These are phyloP conservation scores for Cornus suecica DNA, from an alignment of 148 eudicot species.

Conservation along the genomic window DNA sequence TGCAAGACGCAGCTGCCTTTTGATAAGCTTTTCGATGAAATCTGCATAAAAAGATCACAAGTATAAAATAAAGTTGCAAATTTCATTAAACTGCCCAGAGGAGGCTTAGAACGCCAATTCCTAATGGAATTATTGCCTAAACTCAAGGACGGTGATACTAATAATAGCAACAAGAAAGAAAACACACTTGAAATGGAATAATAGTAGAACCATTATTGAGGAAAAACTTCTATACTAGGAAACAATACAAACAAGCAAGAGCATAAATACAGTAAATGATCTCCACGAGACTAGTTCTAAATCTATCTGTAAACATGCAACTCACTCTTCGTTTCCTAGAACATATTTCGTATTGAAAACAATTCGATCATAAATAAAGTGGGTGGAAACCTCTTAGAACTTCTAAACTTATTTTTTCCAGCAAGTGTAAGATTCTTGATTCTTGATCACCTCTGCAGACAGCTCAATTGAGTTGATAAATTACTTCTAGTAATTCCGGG, in stretches of 20 bases:
- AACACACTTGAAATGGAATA: neutral
- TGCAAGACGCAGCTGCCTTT: conserved; percentile 14
- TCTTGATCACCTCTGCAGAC: too few relatives aligned
- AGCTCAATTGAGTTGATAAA: too few relatives aligned
- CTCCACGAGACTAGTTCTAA: neutral
- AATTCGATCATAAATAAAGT: neutral
- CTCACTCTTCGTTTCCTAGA: too few relatives aligned
- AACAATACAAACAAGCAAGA: neutral
- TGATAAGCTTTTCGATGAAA: conserved; percentile 18
- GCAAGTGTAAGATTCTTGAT: too few relatives aligned
- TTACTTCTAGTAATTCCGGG: too few relatives aligned
- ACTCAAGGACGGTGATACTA: neutral
- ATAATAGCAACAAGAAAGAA: neutral
- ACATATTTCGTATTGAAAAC: neutral
- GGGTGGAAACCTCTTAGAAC: neutral
- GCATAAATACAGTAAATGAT: neutral
- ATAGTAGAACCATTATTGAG: neutral
- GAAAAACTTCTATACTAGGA: neutral
- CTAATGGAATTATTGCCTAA: neutral
- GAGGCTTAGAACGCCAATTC: neutral
- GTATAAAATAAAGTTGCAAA: neutral
- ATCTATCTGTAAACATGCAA: neutral
- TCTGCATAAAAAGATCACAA: neutral
- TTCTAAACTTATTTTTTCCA: too few relatives aligned
- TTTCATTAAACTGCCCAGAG: neutral